Base-by-base conservation (phyloP, 805 yeast genomes). In the Candida railenensis region DNA sequence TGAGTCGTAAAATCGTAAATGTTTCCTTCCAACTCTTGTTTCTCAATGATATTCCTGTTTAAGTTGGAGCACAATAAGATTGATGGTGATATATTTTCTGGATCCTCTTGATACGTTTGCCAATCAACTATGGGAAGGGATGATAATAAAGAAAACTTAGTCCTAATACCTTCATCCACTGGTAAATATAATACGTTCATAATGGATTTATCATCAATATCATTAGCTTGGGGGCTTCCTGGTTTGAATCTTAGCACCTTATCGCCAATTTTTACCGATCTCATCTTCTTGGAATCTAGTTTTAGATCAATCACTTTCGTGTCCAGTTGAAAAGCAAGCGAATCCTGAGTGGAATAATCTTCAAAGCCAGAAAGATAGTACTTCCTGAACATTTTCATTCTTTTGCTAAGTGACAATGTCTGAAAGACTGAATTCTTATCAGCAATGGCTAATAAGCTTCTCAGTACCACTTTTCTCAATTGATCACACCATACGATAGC, bases 401-500 rank as follows among this genome's bases (percentile, higher is more conserved):
- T 72, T 32, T 73, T 65, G 0, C 57, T 56, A 21, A 87, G 65
- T 0, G 81, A 61, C 43, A 70, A 68, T 0, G 94, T 87, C 53
- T 78, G 80, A 8, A 56, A 43, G 0, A 81, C 69, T 0, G 71
- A 60, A 0, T 59, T 51, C 20, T 62, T 65, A 55, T 89, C 87
- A 1, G 81, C 77, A 11, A 86, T 71, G 25, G 80, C 85, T 40
- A 87, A 65, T 33, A 94, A 58, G 0, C 83, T 69, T 42, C 67
- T 67, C 7, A 88, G 84, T 1, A 92, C 53, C 14, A 75, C 78
- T 44, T 77, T 72, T 44, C 97, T 76, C 34, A 91, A 67, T 62
- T 92, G 97, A 50, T 83, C 87, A 65, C 99, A 92, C 99, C 99
- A 92, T 1, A 92, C 96, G 41, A 94, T 83, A 0, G 98, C 97